Percentiles rank a stretch among this genome's conserved stretches.
Evolutionary conservation across 2,329 filamentous ascomycete species (phyloP).

Genomic region (Hypoxylon sp.): DNA sequence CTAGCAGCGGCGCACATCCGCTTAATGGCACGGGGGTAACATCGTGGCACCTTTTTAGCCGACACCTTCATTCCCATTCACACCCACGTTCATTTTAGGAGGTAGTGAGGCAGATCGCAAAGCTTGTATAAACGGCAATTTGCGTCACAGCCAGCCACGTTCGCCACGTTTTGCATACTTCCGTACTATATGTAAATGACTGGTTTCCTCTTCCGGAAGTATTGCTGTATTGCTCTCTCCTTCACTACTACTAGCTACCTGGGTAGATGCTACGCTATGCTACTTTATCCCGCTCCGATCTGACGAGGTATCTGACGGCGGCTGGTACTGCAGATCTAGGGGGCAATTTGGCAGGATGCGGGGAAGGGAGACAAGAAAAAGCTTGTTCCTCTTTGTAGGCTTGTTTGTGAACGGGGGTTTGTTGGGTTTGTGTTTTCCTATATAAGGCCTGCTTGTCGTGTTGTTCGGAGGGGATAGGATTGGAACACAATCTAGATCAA

Average conservation of each 20-base stretch:
- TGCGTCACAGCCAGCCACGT: constrained; percentile 21
- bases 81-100: neutral
- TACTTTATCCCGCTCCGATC: constrained; percentile 19
- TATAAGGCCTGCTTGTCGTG: constrained; percentile 20
- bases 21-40: constrained; percentile 18
- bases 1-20: neutral
- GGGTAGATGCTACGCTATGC: constrained; percentile 11
- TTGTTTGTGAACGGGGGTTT: constrained; percentile 26
- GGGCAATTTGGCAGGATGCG: constrained; percentile 27
- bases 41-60: constrained; percentile 31
- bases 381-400: constrained; percentile 23
- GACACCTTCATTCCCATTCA: too few relatives aligned
- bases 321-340: constrained; percentile 30
- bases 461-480: neutral
- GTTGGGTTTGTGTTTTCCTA: constrained; percentile 16
- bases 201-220: constrained; percentile 27
- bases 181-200: constrained; percentile 12
- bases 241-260: neutral
- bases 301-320: constrained; percentile 5
- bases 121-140: constrained; percentile 43
- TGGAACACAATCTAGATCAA: constrained; percentile 10
- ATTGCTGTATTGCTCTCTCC: neutral
- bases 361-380: constrained; percentile 31
- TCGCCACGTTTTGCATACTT: constrained; percentile 23
- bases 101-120: constrained; percentile 21